Base-by-base conservation (phyloP, 2,329 filamentous ascomycete species). In the Tolypocladium pustulatum region DNA sequence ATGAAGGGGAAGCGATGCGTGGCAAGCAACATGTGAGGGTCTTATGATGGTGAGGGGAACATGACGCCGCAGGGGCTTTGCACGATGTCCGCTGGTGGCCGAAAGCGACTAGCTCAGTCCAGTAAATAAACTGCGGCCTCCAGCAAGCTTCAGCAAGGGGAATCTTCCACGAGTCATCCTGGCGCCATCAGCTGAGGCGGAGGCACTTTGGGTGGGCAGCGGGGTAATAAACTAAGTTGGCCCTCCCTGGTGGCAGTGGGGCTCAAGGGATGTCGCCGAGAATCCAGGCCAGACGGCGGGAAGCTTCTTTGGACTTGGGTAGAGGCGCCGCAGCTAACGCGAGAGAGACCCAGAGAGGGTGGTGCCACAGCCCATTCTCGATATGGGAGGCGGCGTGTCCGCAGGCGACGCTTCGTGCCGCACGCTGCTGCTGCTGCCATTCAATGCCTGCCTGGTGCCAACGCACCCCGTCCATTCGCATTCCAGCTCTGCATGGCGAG, bases 1-100 rank as follows among this genome's bases (percentile, higher is more conserved):
- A 60, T 53, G 60, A 61, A 61, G 54, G 54, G 22, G 7, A 41
- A 37, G 59, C 36, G 57, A 56, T 27, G 49, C 38, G n/a, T n/a
- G 15, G 46, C 15, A 30, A 30, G 46, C 46, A 25, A 20, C 46
- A 32, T 32, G 46, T 32, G 46, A 32, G 46, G 8, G 27, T 17
- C 25, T 27, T 8, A 30, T n/a, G 46, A n/a, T 15, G 5, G 46
- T 51, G 46, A 51, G 46, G 46, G 46, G 46, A 51, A 51, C 27
- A 51, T 32, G 46, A 51, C 46, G 46, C 27, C 46, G 27, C 46
- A 1, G 27, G 27, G 46, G 46, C 46, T 30, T 25, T 30, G 27
- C 46, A 9, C 25, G 12, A n/a, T 6, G 17, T 22, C 43, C 46
- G 20, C 8, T 20, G 25, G 46, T 17, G 25, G 46, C 46, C 46